phyloP scores from a whole-genome alignment of 495 filamentous ascomycete genomes.

The Hypoxylon rickii region DNA sequence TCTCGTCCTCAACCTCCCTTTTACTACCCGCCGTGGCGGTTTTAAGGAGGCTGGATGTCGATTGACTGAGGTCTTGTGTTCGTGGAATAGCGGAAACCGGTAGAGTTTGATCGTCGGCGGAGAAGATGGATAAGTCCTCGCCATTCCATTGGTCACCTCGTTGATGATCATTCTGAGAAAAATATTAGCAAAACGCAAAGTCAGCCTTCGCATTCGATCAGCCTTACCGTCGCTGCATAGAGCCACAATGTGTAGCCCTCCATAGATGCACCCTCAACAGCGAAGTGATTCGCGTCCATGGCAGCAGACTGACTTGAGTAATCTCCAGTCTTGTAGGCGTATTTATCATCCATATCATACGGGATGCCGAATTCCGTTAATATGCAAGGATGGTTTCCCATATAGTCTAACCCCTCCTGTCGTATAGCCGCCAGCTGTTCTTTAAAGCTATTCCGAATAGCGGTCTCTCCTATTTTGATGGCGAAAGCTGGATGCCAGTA shows the following conservation, averaged over 20 bases:
- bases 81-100: constrained; percentile 54
- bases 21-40: constrained; percentile 33
- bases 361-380: constrained; percentile 97
- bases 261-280: constrained; percentile 75
- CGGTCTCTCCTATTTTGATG: constrained; percentile 89
- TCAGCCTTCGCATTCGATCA: not conserved
- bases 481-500: constrained; percentile 88
- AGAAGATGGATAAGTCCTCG: constrained; percentile 92
- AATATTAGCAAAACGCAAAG: constrained; percentile 12
- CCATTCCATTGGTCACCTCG: constrained; percentile 98
- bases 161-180: constrained; percentile 74
- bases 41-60: constrained; percentile 40
- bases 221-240: constrained; percentile 70
- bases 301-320: constrained; percentile 91
- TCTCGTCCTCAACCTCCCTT: constrained; percentile 57
- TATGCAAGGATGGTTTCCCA: constrained; percentile 87
- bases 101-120: constrained; percentile 75
- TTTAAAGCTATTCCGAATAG: constrained; percentile 91
- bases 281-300: constrained; percentile 97
- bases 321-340: constrained; percentile 95
- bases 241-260: constrained; percentile 91
- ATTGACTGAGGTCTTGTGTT: constrained; percentile 44
- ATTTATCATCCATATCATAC: constrained; percentile 97
- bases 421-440: constrained; percentile 89
- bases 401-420: constrained; percentile 85